Evolutionary conservation across 1,284 basidiomycete species (phyloP), one percentile per base, ranked within the genome.

Genomic region (Cryptococcus neoformans): DNA sequence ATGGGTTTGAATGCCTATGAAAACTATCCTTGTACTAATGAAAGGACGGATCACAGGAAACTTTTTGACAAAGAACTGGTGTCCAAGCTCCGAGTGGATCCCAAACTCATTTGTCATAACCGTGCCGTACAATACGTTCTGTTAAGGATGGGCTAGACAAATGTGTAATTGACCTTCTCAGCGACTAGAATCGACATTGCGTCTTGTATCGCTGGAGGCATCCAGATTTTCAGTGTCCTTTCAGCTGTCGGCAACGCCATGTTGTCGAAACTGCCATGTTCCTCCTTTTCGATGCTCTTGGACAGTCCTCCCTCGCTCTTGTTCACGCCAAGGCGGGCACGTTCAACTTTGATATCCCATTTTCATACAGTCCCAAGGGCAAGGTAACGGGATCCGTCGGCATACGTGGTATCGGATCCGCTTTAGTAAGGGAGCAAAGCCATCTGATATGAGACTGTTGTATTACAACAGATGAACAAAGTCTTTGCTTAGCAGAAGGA

Each of bases 221-320:
- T 57, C 35, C 80, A 78, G 55, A 84, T 92, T 10, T 90, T 89
- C 9, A 90, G 93, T 68, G 92, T 90, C 0, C 91, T 91, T 1
- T 85, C 86, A 3, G 89, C 89, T 2, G 91, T 93, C 46, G 88
- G 93, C 76, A 89, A 92, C 62, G 89, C 87, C 4, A 92, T 90
- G 0, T n/a, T n/a, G 91, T 91, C 0, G 92, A 90, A 0, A 90
- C 89, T 0, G 89, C 87, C 0, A 78, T 92, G 35, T 93, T 88
- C 75, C 84, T 93, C 51, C 77, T 92, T 62, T 83, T 93, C 62
- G 88, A 89, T 14, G 82, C 87, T 16, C 75, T 91, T 51, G 86
- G 91, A 38, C 85, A 88, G 62, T 93, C 84, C 72, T 82, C 87
- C 3, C 73, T 82, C 28, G 84, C 83, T 2, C 89, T 93, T 72